Base-by-base conservation (phyloP, 805 yeast species). In the Metschnikowia matae region DNA sequence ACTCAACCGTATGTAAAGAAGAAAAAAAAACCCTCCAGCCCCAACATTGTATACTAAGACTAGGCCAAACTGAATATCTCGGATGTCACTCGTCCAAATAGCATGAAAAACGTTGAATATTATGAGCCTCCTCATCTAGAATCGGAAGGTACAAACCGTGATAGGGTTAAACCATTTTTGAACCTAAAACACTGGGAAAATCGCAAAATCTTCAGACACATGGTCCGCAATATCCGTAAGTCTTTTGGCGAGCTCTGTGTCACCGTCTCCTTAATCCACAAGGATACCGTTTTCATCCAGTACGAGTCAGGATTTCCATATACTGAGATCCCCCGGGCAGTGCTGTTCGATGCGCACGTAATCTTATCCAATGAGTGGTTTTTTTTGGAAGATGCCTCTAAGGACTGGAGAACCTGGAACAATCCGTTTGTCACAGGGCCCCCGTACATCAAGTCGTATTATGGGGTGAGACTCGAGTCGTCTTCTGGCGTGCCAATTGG, bases 321-420 rank as follows among this genome's bases (percentile, higher is more conserved):
- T 49, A 70, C 65, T n/a, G 80, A 74, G 50, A 74, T 82, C 45
- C 82, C 82, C 11, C 70, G 89, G 47, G 66, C 64, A 18, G 67
- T 82, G 2, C 82, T 89, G 6, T 64, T 87, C 42, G 94, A 87
- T 62, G 82, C 82, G 7, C 92, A 87, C 66, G 73, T 89, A 0
- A 73, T 87, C 1, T 65, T 87, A 34, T 83, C 90, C 0, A 63
- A 70, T 6, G 82, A 74, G 2, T 73, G 75, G 53, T 78, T 87
- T 48, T 68, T 81, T 3, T 56, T 87, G 6, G 61, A 74, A 4
- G 87, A 86, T 62, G 83, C 90, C 2, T 63, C 81, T 4, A 67
- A 68, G 34, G 95, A 87, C 61, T 87, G 95, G 94, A 71, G 95
- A 62, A 77, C 84, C 3, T 59, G 66, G 15, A 67, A 70, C 38